Evolutionary conservation across 805 yeast genomes (phyloP).

Genomic region (Hanseniaspora taiwanica): DNA sequence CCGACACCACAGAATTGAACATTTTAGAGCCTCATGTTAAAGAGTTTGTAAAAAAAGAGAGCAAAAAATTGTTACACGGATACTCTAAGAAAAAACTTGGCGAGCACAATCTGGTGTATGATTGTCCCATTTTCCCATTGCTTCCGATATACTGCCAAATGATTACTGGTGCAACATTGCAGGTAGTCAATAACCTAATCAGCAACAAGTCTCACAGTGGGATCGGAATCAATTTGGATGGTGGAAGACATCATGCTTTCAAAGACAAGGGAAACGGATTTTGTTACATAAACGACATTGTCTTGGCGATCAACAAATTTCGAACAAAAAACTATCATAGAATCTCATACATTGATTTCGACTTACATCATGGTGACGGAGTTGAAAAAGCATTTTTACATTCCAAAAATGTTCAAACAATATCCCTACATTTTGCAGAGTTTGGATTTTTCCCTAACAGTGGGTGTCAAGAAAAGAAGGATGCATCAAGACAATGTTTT

Average conservation of each 20-base stretch:
- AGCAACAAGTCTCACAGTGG: slow-evolving; percentile 12
- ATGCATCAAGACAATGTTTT: slow-evolving; percentile 27
- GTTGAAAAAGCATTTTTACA: slow-evolving; percentile 52
- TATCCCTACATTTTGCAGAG: slow-evolving; percentile 53
- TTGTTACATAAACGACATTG: slow-evolving; percentile 62
- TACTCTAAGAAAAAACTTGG: slow-evolving; percentile 11
- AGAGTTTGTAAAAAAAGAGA: not conserved
- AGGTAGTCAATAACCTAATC: slow-evolving; percentile 30
- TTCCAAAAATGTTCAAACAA: slow-evolving; percentile 42
- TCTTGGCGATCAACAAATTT: slow-evolving; percentile 38
- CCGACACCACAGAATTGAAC: slow-evolving; percentile 4
- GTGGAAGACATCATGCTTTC: slow-evolving; percentile 64
- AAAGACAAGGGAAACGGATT: slow-evolving; percentile 49
- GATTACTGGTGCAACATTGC: slow-evolving; percentile 45
- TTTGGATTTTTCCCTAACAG: slow-evolving; percentile 66
- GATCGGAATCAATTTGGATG: slow-evolving; percentile 58
- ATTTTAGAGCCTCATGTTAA: slow-evolving; percentile 1
- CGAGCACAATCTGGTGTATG: slow-evolving; percentile 39
- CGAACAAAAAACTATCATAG: slow-evolving; percentile 30
- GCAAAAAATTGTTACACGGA: slow-evolving; percentile 3
- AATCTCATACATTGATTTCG: slow-evolving; percentile 55
- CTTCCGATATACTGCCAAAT: slow-evolving; percentile 35
- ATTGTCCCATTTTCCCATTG: slow-evolving; percentile 50
- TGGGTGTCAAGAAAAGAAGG: slow-evolving; percentile 31
- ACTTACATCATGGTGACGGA: slow-evolving; percentile 74